phyloP scores from a whole-genome alignment of 2,329 filamentous ascomycete species.

The Ophiostoma montium region DNA sequence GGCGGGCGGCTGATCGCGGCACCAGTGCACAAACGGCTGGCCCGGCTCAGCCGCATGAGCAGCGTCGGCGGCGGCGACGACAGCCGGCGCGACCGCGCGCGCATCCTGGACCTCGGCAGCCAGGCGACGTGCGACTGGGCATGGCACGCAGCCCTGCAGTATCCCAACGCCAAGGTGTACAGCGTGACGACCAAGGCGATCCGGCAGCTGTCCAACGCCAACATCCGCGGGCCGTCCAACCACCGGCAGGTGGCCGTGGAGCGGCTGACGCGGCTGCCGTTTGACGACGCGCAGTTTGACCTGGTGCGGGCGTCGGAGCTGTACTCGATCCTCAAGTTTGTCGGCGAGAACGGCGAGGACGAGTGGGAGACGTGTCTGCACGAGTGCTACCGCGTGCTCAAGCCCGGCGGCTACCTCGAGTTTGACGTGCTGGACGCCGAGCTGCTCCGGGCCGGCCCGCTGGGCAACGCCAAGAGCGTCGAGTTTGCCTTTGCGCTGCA shows the following conservation, averaged over 20 bases:
- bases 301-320: conserved; percentile 81
- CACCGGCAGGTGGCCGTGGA: conserved; percentile 72
- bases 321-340: conserved; percentile 67
- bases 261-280: conserved; percentile 67
- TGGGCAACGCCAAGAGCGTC: conserved; percentile 68
- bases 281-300: conserved; percentile 76
- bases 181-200: conserved; percentile 64
- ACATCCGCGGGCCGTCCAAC: conserved; percentile 72
- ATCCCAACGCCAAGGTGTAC: conserved; percentile 73
- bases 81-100: conserved; percentile 41
- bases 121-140: conserved; percentile 84
- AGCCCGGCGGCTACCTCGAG: conserved; percentile 85
- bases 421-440: conserved; percentile 84
- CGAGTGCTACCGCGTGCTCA: conserved; percentile 83
- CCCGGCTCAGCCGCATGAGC: conserved; percentile 36
- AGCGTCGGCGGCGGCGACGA: conserved; percentile 30
- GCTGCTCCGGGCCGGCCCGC: conserved; percentile 69
- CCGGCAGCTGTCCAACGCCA: conserved; percentile 55
- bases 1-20: conserved; percentile 50
- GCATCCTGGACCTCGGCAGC: conserved; percentile 77
- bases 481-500: conserved; percentile 87
- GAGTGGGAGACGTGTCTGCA: conserved; percentile 77
- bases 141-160: conserved; percentile 81
- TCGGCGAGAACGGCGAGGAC: conserved; percentile 53
- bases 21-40: conserved; percentile 48